Evolutionary conservation across 192 early-diverging fungal species (phyloP).

Genomic region (Chytriomyces confervae): DNA sequence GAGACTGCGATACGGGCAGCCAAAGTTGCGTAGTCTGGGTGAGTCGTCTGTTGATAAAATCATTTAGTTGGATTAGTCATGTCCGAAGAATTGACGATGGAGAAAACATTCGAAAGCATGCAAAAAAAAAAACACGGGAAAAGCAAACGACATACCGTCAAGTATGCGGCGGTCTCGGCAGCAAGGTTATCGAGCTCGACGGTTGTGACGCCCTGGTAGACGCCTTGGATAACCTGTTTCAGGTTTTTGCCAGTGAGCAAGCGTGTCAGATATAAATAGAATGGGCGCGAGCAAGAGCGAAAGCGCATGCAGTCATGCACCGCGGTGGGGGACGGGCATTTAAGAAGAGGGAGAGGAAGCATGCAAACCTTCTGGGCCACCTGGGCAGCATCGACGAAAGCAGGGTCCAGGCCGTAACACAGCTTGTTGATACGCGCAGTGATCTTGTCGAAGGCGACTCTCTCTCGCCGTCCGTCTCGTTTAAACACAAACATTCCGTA

Average conservation of each 20-base stretch:
- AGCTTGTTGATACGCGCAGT: slow-evolving; percentile 88
- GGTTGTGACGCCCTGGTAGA: slow-evolving; percentile 97
- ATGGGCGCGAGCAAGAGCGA: not conserved
- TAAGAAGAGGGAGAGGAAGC: not conserved
- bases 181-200: slow-evolving; percentile 96
- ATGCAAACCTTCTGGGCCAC: slow-evolving; percentile 86
- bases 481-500: slow-evolving; percentile 31
- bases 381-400: slow-evolving; percentile 87
- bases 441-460: slow-evolving; percentile 96
- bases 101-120: not conserved
- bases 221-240: slow-evolving; percentile 80
- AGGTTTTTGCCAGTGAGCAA: not conserved
- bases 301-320: slow-evolving; percentile 6
- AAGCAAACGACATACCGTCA: slow-evolving; percentile 49
- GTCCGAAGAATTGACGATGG: slow-evolving; percentile 1
- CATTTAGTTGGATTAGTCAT: not conserved
- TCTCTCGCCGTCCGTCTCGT: slow-evolving; percentile 84
- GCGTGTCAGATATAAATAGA: not conserved
- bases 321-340: not conserved
- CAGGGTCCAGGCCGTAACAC: slow-evolving; percentile 89
- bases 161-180: slow-evolving; percentile 83
- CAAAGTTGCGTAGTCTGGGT: slow-evolving; percentile 95
- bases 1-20: slow-evolving; percentile 96
- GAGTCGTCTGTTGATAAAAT: slow-evolving; percentile 65
- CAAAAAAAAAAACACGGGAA: not conserved